These are phyloP conservation scores for Ophiocordyceps camponoti-saundersi DNA, from an alignment of 2,329 filamentous ascomycete species.

Conservation along the genomic window DNA sequence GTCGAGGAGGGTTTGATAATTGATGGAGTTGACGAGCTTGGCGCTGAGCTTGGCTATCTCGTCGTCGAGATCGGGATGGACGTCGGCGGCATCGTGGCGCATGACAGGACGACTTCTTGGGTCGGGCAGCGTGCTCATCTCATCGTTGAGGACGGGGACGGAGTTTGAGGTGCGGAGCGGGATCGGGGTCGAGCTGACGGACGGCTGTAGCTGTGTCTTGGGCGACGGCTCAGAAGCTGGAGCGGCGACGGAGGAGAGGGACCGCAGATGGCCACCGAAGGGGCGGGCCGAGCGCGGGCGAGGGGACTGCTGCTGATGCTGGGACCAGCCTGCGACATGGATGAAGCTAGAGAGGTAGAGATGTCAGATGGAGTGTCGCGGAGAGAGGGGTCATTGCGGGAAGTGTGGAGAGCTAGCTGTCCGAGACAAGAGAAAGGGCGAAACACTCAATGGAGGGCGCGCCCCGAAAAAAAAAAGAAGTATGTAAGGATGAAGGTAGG, in stretches of 20 bases:
- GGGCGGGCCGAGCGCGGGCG: constrained; percentile 14
- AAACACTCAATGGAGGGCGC: background rate
- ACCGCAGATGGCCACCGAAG: constrained; percentile 33
- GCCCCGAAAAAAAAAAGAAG: too few species aligned
- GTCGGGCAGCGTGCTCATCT: constrained; percentile 54
- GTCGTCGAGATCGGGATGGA: constrained; percentile 34
- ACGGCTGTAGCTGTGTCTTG: constrained; percentile 2
- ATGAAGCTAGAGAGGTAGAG: constrained; percentile 25
- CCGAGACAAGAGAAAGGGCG: background rate
- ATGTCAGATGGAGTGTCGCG: background rate
- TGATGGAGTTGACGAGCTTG: constrained; percentile 94
- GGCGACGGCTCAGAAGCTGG: constrained; percentile 14
- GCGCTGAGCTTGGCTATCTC: constrained; percentile 86
- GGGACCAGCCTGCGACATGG: constrained; percentile 34
- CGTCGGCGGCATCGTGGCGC: constrained; percentile 21
- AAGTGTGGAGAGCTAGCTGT: background rate
- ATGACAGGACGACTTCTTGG: constrained; percentile 35
- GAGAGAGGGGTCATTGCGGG: background rate
- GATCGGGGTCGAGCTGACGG: constrained; percentile 10
- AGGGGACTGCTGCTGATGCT: constrained; percentile 19
- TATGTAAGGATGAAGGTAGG: background rate
- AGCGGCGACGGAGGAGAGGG: constrained; percentile 33
- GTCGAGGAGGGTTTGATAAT: constrained; percentile 83
- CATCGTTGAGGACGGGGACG: constrained; percentile 29
- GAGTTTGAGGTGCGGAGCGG: constrained; percentile 19